Conservation (phyloP, 2,329 filamentous ascomycete genomes). For the Alternaria sp. region DNA sequence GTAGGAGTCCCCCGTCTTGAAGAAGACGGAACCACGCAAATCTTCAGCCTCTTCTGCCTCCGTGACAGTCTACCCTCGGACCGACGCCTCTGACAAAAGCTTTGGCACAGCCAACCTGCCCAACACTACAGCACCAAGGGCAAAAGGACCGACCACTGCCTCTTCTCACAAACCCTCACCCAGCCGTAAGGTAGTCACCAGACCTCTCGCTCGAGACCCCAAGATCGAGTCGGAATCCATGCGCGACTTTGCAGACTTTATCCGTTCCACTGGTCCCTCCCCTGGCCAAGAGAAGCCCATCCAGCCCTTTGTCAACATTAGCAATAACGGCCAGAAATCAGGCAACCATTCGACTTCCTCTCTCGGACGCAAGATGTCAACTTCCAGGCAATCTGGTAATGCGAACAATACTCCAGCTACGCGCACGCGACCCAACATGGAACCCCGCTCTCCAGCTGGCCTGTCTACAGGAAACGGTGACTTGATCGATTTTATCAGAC, state of each 20-base stretch:
- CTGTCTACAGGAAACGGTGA: slow-evolving; percentile 77
- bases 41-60: slow-evolving; percentile 29
- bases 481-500: slow-evolving; percentile 93
- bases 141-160: slow-evolving; percentile 29
- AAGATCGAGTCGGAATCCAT: slow-evolving; percentile 75
- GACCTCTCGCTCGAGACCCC: slow-evolving; percentile 72
- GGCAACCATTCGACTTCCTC: slow-evolving; percentile 36
- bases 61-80: slow-evolving; percentile 44
- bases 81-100: slow-evolving; percentile 38
- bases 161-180: slow-evolving; percentile 34
- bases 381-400: slow-evolving; percentile 26
- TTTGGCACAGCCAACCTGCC: slow-evolving; percentile 42
- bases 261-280: slow-evolving; percentile 78
- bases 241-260: slow-evolving; percentile 87
- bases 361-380: slow-evolving; percentile 42
- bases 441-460: slow-evolving; percentile 73
- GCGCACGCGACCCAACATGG: slow-evolving; percentile 46
- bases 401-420: slow-evolving; percentile 22
- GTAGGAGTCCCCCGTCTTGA: slow-evolving; percentile 33
- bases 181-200: slow-evolving; percentile 37
- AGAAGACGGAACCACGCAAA: slow-evolving; percentile 29
- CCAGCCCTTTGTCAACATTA: slow-evolving; percentile 46
- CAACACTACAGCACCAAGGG: slow-evolving; percentile 31
- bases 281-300: slow-evolving; percentile 43
- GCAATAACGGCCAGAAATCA: slow-evolving; percentile 26